phyloP scores from a whole-genome alignment of 805 yeast genomes.

The Starmerella sp. region DNA sequence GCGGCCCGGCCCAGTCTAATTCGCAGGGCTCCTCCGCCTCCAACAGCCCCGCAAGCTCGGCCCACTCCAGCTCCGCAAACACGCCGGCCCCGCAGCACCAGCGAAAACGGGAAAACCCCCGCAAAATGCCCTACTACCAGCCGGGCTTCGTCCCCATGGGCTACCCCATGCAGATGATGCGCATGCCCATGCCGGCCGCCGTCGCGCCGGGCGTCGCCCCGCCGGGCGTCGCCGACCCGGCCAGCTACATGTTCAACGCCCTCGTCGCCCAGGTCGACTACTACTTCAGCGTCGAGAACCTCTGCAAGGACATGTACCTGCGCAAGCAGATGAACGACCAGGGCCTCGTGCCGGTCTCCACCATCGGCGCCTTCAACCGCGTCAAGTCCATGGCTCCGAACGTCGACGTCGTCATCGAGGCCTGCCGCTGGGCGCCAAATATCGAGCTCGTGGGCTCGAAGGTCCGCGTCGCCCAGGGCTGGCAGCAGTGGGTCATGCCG shows the following conservation, averaged over 20 bases:
- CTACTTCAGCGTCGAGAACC: conserved; percentile 79
- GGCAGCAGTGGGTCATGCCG: conserved; percentile 61
- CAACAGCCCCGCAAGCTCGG: conserved; percentile 1
- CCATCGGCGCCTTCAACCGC: conserved; percentile 63
- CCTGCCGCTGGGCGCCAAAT: conserved; percentile 43
- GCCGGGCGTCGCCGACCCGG: conserved; percentile 1
- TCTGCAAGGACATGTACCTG: conserved; percentile 71
- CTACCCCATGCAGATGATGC: conserved; percentile 10
- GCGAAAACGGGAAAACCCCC: conserved; percentile 3
- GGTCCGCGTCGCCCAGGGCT: conserved; percentile 49
- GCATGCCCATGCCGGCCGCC: conserved; percentile 8
- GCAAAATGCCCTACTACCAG: conserved; percentile 7
- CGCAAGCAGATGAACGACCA: conserved; percentile 67
- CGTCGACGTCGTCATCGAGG: conserved; percentile 40
- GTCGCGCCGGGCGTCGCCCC: conserved; percentile 1
- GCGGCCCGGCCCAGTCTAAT: neutral
- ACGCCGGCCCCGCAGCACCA: conserved; percentile 1
- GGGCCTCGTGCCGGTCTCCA: conserved; percentile 58
- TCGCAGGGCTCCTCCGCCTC: conserved; percentile 4
- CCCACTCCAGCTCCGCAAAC: conserved; percentile 2
- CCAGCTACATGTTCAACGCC: conserved; percentile 18
- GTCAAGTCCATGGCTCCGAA: conserved; percentile 58
- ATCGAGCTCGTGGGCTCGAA: conserved; percentile 44
- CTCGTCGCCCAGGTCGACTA: conserved; percentile 65
- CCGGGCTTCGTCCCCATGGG: conserved; percentile 8